These are phyloP conservation scores for Bonia amplexicaulis DNA, from an alignment of 176 grass and related monocot species.

Conservation along the genomic window DNA sequence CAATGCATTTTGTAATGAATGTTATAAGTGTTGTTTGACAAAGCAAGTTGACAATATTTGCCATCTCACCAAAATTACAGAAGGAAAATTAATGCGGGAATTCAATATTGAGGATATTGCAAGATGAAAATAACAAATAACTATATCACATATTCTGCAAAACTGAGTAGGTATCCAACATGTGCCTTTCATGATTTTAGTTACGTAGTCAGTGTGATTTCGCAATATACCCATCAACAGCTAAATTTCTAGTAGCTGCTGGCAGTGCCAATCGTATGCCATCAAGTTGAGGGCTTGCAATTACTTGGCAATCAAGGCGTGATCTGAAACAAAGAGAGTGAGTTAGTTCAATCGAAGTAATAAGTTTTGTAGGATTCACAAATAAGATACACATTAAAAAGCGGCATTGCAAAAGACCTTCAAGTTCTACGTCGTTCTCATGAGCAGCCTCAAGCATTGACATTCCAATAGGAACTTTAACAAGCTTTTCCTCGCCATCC, in stretches of 20 bases:
- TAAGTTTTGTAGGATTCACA: constrained; percentile 7
- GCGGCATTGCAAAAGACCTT: constrained; percentile 37
- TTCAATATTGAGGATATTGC: not conserved
- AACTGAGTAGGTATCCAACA: constrained; percentile 12
- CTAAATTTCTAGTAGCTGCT: constrained; percentile 65
- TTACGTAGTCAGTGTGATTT: constrained; percentile 61
- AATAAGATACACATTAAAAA: constrained; percentile 4
- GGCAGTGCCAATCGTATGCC: constrained; percentile 68
- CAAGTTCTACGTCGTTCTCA: constrained; percentile 96
- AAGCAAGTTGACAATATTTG: not conserved
- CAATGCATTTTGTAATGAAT: not conserved
- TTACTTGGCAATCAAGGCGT: constrained; percentile 84
- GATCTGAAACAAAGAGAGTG: constrained; percentile 48
- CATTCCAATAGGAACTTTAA: constrained; percentile 93
- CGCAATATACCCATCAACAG: constrained; percentile 59
- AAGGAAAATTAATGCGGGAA: not conserved
- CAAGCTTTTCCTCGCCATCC: constrained; percentile 67
- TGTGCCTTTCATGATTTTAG: not conserved
- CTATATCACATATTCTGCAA: constrained; percentile 19
- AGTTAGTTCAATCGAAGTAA: constrained; percentile 19
- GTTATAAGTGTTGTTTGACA: not conserved
- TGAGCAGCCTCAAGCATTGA: constrained; percentile 93
- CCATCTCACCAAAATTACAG: constrained; percentile 13
- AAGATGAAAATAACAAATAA: not conserved
- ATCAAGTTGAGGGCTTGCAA: constrained; percentile 86